Evolutionary conservation across 108 stramenopile genomes (phyloP).

Genomic region (Cyclotella kingstonii): DNA sequence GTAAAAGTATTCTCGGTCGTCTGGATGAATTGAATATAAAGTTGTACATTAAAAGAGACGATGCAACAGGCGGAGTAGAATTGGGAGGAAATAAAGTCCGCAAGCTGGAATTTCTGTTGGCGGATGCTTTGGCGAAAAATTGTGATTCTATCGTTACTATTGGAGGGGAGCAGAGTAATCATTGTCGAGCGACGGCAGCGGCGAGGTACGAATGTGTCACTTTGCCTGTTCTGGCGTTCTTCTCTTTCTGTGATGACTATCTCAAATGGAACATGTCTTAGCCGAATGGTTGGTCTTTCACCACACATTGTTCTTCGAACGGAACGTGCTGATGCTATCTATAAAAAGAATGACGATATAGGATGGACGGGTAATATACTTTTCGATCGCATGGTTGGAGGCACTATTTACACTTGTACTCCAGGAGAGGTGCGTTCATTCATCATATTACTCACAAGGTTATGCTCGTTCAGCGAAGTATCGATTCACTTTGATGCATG

Average conservation of each 20-base stretch:
- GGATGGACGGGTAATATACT: slow-evolving; percentile 75
- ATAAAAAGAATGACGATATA: slow-evolving; percentile 35
- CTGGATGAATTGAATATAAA: slow-evolving; percentile 39
- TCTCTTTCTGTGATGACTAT: not conserved
- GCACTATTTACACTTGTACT: slow-evolving; percentile 74
- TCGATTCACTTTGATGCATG: not conserved
- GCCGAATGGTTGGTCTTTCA: slow-evolving; percentile 74
- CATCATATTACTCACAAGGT: too few species aligned
- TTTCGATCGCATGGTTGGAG: slow-evolving; percentile 83
- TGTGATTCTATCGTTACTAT: slow-evolving; percentile 78
- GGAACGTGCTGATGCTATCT: slow-evolving; percentile 46
- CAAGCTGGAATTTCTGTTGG: slow-evolving; percentile 88
- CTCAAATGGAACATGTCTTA: not conserved
- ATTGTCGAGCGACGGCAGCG: slow-evolving; percentile 87
- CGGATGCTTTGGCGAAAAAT: slow-evolving; percentile 64
- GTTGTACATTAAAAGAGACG: slow-evolving; percentile 81
- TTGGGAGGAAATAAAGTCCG: slow-evolving; percentile 89
- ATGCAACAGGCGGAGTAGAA: slow-evolving; percentile 80
- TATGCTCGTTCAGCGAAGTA: too few species aligned
- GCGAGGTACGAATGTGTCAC: slow-evolving; percentile 35
- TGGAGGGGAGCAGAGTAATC: slow-evolving; percentile 91
- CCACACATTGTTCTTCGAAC: slow-evolving; percentile 82
- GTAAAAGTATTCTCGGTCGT: slow-evolving; percentile 33
- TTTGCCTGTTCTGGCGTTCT: not conserved
- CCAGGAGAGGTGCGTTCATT: slow-evolving; percentile 68